Conservation (phyloP, 352 stramenopile genomes). For the Phytophthora sojae region DNA sequence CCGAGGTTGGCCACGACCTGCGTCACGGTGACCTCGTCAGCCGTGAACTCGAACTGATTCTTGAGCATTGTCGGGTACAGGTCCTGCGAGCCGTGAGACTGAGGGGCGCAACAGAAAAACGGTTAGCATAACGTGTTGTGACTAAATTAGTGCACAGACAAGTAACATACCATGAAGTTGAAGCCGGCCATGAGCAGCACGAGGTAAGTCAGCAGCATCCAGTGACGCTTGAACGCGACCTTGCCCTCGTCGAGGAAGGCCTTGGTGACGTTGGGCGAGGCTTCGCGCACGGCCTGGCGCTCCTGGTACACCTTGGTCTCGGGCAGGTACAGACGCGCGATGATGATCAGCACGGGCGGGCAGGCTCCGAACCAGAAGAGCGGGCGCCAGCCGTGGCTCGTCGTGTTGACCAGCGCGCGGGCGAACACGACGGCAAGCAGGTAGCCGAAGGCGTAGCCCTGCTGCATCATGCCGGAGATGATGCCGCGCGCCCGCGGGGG, state of each 20-base stretch:
- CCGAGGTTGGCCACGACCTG: slow-evolving; percentile 57
- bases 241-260: slow-evolving; percentile 53
- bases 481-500: slow-evolving; percentile 45
- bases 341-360: slow-evolving; percentile 54
- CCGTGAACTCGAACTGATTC: slow-evolving; percentile 51
- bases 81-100: slow-evolving; percentile 54
- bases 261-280: slow-evolving; percentile 30
- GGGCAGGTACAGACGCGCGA: slow-evolving; percentile 47
- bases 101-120: slow-evolving; percentile 8
- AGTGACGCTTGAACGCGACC: slow-evolving; percentile 49
- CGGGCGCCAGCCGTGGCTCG: slow-evolving; percentile 51
- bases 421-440: slow-evolving; percentile 46
- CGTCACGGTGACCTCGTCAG: slow-evolving; percentile 51
- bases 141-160: background rate
- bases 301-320: slow-evolving; percentile 47
- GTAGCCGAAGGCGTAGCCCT: slow-evolving; percentile 57
- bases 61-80: slow-evolving; percentile 61
- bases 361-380: slow-evolving; percentile 58
- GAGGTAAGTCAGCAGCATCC: slow-evolving; percentile 52
- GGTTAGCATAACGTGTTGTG: slow-evolving; percentile 1
- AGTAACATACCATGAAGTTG: slow-evolving; percentile 50
- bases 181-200: slow-evolving; percentile 55
- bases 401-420: slow-evolving; percentile 44
- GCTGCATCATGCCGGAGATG: slow-evolving; percentile 57
- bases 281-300: slow-evolving; percentile 35